phyloP scores from a whole-genome alignment of 148 eudicot species.

The Cornus controversa region DNA sequence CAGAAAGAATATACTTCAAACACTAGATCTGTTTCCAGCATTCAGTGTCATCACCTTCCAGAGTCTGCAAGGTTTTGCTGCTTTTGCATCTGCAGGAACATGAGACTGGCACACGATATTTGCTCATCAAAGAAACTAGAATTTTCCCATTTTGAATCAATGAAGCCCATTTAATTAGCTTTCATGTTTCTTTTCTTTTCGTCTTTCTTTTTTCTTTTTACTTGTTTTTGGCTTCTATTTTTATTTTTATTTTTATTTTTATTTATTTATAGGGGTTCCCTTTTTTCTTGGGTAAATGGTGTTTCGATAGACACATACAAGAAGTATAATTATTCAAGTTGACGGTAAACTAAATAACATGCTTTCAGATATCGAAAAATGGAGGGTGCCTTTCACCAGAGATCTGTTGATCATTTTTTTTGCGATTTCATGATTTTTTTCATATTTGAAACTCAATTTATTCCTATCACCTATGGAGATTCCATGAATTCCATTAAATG shows the following conservation, averaged over 20 bases:
- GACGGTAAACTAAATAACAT: not conserved
- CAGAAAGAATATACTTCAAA: not conserved
- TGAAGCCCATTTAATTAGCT: not conserved
- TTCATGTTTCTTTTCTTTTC: not conserved
- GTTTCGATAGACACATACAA: constrained; percentile 7
- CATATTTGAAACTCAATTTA: too few relatives aligned
- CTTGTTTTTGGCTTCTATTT: too few relatives aligned
- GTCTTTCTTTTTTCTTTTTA: not conserved
- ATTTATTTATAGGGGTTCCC: not conserved
- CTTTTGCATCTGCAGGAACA: constrained; percentile 16
- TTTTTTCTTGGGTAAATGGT: not conserved
- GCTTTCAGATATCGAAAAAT: not conserved
- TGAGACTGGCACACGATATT: not conserved
- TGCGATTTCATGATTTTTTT: not conserved
- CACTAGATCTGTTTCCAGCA: not conserved
- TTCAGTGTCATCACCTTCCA: not conserved
- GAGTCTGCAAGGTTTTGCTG: constrained; percentile 5
- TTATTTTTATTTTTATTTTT: too few relatives aligned
- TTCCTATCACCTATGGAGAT: not conserved
- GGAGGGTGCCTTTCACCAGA: not conserved
- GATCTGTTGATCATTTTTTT: not conserved
- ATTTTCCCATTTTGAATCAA: not conserved
- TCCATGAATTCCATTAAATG: not conserved
- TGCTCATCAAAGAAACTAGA: not conserved
- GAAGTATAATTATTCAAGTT: constrained; percentile 8